phyloP scores from a whole-genome alignment of 257 asterid species.

The Buddleja alternifolia region DNA sequence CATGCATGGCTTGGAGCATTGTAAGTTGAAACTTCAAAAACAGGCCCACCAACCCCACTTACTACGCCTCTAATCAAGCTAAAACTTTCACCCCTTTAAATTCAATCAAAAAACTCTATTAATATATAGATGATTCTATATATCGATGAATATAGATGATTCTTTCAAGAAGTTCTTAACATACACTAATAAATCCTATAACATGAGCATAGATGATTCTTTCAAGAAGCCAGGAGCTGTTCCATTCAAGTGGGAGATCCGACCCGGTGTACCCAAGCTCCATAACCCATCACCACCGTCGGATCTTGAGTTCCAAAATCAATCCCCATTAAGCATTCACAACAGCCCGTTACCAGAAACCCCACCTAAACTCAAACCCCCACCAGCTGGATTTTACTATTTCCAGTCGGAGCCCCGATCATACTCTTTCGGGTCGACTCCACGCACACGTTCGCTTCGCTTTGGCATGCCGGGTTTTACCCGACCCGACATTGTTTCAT shows the following conservation, averaged over 20 bases:
- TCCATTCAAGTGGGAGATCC: slow-evolving; percentile 93
- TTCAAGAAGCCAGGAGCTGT: slow-evolving; percentile 70
- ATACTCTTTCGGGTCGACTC: slow-evolving; percentile 41
- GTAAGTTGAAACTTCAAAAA: slow-evolving; percentile 22
- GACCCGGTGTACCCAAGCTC: slow-evolving; percentile 80
- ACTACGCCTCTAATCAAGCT: slow-evolving; percentile 73
- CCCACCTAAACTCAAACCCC: slow-evolving; percentile 60
- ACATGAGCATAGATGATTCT: too few relatives aligned
- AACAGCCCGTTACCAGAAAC: slow-evolving; percentile 27
- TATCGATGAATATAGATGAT: slow-evolving; percentile 48
- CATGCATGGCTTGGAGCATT: slow-evolving; percentile 28
- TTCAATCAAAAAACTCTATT: slow-evolving; percentile 21
- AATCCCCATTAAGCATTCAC: background rate
- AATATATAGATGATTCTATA: background rate
- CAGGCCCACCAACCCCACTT: slow-evolving; percentile 50
- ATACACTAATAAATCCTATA: too few relatives aligned
- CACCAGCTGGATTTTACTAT: slow-evolving; percentile 51
- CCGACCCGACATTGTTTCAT: slow-evolving; percentile 35
- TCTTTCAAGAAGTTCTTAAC: slow-evolving; percentile 68
- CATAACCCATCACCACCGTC: slow-evolving; percentile 20
- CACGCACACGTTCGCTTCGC: slow-evolving; percentile 39
- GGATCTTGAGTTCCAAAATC: slow-evolving; percentile 7
- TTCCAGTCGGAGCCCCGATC: slow-evolving; percentile 47
- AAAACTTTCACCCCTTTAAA: slow-evolving; percentile 21
- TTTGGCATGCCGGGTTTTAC: slow-evolving; percentile 14